Evolutionary conservation across 768 basidiomycete species (phyloP).

Genomic region (Amanita polypyramis): DNA sequence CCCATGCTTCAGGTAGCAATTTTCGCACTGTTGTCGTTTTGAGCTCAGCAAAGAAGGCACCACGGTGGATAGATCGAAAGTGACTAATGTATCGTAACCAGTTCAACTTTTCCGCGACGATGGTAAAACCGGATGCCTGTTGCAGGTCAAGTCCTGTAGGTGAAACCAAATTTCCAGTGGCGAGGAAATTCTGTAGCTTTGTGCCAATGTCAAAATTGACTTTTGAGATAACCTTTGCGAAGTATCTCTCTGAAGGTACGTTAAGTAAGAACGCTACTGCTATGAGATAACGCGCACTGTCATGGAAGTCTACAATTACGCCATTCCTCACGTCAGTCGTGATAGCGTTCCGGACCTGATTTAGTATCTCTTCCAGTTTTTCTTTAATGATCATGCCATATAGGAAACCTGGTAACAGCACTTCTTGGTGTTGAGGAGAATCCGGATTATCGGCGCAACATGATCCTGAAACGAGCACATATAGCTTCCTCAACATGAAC

Average conservation of each 20-base stretch:
- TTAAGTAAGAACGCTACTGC: not conserved
- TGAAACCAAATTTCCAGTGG: conserved; percentile 92
- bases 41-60: conserved; percentile 97
- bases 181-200: conserved; percentile 87
- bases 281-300: conserved; percentile 43
- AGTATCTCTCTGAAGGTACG: conserved; percentile 56
- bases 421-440: conserved; percentile 98
- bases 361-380: conserved; percentile 83
- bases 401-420: conserved; percentile 82
- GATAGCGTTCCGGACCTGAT: conserved; percentile 60
- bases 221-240: conserved; percentile 60
- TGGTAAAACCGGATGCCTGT: conserved; percentile 97
- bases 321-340: conserved; percentile 63
- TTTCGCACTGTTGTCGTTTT: conserved; percentile 98
- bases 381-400: conserved; percentile 99
- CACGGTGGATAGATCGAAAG: conserved; percentile 97
- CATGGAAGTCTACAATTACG: conserved; percentile 79
- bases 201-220: conserved; percentile 90
- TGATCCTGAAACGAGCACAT: conserved; percentile 78
- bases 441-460: conserved; percentile 96
- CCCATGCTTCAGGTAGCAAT: conserved; percentile 96
- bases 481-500: conserved; percentile 96
- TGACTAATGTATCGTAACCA: conserved; percentile 98
- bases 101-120: conserved; percentile 97
- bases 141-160: conserved; percentile 94